Conservation (phyloP, 2,329 filamentous ascomycete genomes). For the Claviceps sp. region DNA sequence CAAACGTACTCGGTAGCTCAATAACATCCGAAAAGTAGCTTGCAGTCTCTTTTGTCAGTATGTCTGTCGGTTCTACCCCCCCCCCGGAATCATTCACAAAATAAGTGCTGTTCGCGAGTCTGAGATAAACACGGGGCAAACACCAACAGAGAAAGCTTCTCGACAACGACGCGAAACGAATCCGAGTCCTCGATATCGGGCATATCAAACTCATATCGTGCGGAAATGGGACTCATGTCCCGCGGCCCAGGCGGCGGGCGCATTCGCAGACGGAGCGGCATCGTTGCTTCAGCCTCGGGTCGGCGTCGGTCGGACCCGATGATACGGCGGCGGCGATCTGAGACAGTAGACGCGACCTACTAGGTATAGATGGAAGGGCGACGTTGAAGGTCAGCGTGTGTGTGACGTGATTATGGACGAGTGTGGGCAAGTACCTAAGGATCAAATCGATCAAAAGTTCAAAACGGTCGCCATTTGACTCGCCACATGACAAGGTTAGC, state of each 20-base stretch:
- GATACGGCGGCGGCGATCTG: no score
- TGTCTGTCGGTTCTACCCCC: neutral
- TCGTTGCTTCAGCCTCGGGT: constrained; percentile 7
- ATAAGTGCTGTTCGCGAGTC: no score
- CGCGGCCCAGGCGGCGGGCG: constrained; percentile 17
- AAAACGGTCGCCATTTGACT: no score
- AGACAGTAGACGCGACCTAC: no score
- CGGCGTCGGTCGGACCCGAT: no score
- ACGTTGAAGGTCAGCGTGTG: no score
- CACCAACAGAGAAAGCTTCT: constrained; percentile 50
- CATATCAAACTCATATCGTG: constrained; percentile 25
- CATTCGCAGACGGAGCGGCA: constrained; percentile 25
- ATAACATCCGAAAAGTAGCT: constrained; percentile 53
- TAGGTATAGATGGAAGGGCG: no score
- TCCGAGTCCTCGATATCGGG: constrained; percentile 47
- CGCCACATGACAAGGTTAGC: no score
- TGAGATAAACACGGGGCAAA: neutral
- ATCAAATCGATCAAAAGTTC: no score
- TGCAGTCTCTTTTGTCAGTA: neutral
- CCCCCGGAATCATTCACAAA: no score
- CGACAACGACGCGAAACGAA: constrained; percentile 49
- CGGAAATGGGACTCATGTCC: constrained; percentile 22
- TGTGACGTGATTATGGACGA: no score
- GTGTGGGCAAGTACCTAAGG: no score
- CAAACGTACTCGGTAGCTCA: constrained; percentile 54